phyloP scores from a whole-genome alignment of 306 rosid genomes.

The Adenanthera pavonina region DNA sequence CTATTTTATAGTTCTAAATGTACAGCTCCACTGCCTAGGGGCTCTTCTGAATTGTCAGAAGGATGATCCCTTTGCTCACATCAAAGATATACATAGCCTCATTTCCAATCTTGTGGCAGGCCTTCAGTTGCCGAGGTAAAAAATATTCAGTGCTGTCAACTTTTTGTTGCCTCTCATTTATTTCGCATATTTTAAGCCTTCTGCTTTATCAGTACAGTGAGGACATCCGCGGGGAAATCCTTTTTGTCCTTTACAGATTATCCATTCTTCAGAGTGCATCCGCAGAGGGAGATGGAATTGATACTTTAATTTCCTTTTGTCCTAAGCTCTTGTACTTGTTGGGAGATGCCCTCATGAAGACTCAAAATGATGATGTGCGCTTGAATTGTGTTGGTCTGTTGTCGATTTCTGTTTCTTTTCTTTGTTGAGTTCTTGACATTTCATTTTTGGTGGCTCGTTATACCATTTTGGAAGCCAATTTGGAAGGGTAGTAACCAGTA shows the following conservation, averaged over 20 bases:
- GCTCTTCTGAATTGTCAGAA: slow-evolving; percentile 67
- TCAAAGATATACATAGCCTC: slow-evolving; percentile 61
- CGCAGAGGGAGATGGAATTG: slow-evolving; percentile 59
- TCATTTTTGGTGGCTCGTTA: slow-evolving; percentile 14
- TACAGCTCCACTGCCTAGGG: slow-evolving; percentile 89
- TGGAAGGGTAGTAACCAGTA: background rate
- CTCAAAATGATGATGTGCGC: slow-evolving; percentile 83
- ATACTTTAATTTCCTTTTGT: slow-evolving; percentile 64
- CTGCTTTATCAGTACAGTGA: slow-evolving; percentile 57
- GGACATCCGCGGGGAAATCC: slow-evolving; percentile 87
- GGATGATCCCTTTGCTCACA: slow-evolving; percentile 55
- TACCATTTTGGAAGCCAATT: slow-evolving; percentile 30
- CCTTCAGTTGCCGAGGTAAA: slow-evolving; percentile 87
- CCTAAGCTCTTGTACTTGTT: slow-evolving; percentile 73
- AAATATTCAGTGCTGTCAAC: slow-evolving; percentile 20
- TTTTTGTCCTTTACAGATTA: slow-evolving; percentile 80
- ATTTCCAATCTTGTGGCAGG: slow-evolving; percentile 75
- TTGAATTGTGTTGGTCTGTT: slow-evolving; percentile 86
- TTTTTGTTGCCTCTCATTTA: slow-evolving; percentile 16
- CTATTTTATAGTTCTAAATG: slow-evolving; percentile 31
- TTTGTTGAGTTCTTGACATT: slow-evolving; percentile 26
- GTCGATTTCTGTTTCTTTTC: slow-evolving; percentile 25
- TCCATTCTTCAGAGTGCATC: slow-evolving; percentile 58
- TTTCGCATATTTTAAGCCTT: slow-evolving; percentile 12
- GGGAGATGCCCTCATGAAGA: slow-evolving; percentile 80